Evolutionary conservation across 306 rosid species (phyloP).

Genomic region (Castanea sativa): DNA sequence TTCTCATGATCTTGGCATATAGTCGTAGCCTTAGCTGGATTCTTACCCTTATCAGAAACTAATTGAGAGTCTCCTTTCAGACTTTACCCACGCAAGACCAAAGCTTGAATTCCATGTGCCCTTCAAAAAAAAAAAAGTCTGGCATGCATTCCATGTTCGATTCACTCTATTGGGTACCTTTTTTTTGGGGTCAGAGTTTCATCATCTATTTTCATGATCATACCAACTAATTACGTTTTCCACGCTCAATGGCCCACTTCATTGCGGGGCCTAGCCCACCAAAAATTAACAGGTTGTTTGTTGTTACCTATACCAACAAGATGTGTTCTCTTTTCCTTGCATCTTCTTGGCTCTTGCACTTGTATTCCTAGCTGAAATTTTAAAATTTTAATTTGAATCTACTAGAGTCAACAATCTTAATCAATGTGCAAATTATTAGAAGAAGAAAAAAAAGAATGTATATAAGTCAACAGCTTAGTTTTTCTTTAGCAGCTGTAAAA

Average conservation of each 20-base stretch:
- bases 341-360: neutral
- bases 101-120: neutral
- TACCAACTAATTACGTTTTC: neutral
- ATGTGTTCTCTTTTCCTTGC: neutral
- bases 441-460: neutral
- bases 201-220: neutral
- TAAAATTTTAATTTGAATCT: neutral
- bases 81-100: neutral
- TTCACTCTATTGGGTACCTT: neutral
- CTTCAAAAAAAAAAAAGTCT: neutral
- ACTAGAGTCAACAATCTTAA: slow-evolving; percentile 12
- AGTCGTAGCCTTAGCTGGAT: neutral
- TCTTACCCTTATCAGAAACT: neutral
- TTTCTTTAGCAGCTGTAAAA: neutral
- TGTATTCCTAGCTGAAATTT: neutral
- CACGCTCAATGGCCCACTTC: neutral
- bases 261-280: slow-evolving; percentile 11
- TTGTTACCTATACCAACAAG: neutral
- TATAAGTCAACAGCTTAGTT: neutral
- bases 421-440: neutral
- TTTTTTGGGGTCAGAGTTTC: neutral
- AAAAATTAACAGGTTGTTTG: neutral
- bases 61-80: neutral
- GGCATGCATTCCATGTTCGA: neutral
- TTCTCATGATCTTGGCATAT: too few species aligned